Percentiles rank a stretch among this genome's conserved stretches.
Evolutionary conservation across 2,329 filamentous ascomycete genomes (phyloP).

Genomic region (Fusarium albidum): DNA sequence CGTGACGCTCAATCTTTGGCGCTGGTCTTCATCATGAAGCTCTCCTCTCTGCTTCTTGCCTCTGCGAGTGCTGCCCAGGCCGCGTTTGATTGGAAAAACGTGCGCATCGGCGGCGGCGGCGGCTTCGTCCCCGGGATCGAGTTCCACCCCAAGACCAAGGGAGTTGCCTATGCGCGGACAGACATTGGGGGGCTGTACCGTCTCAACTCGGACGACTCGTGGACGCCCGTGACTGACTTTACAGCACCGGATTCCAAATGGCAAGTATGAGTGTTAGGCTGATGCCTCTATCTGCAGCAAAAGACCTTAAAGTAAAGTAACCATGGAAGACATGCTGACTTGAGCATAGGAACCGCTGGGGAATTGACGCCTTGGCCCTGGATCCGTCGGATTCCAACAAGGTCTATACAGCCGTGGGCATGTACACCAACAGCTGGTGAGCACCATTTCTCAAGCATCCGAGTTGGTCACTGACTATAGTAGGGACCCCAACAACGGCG

Average conservation of each 20-base stretch:
- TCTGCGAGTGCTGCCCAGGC: slow-evolving; percentile 14
- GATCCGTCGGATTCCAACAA: slow-evolving; percentile 61
- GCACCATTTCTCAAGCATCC: rapidly evolving
- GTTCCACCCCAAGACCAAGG: slow-evolving; percentile 30
- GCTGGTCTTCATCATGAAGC: slow-evolving; percentile 11
- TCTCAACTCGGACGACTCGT: slow-evolving; percentile 30
- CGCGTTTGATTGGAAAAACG: slow-evolving; percentile 29
- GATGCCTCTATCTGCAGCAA: too few relatives aligned
- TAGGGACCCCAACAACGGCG: slow-evolving; percentile 62
- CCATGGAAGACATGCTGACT: not conserved
- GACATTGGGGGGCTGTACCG: slow-evolving; percentile 32
- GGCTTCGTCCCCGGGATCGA: slow-evolving; percentile 29
- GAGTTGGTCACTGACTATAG: not conserved
- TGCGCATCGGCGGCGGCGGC: slow-evolving; percentile 28
- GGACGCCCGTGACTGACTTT: slow-evolving; percentile 26
- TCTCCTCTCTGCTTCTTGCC: slow-evolving; percentile 13
- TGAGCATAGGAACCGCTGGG: slow-evolving; percentile 59
- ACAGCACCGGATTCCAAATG: slow-evolving; percentile 21
- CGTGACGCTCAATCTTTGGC: too few relatives aligned
- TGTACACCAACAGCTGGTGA: slow-evolving; percentile 65
- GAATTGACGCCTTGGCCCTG: slow-evolving; percentile 63
- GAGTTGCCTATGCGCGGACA: slow-evolving; percentile 28
- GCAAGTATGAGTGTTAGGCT: not conserved
- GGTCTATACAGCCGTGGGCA: slow-evolving; percentile 62
- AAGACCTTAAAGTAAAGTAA: too few relatives aligned